A percentile compares a stretch with the other conserved stretches of the same genome.
These are phyloP conservation scores for Benincasa hispida DNA, from an alignment of 306 rosid genomes.

Conservation along the genomic window DNA sequence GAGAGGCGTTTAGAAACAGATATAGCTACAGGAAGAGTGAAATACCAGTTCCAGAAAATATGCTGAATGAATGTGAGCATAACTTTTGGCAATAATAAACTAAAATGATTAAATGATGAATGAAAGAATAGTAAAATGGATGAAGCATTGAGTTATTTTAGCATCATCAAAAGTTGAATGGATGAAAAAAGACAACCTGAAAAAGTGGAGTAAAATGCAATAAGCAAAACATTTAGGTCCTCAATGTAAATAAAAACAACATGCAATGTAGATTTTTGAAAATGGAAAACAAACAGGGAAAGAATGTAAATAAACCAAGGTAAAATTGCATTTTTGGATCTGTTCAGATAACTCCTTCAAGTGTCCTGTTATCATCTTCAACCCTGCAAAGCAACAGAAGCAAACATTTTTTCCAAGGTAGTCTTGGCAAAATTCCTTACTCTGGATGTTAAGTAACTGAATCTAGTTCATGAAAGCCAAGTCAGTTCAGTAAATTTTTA, in stretches of 20 bases:
- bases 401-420: background rate
- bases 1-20: background rate
- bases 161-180: background rate
- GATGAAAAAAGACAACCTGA: background rate
- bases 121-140: background rate
- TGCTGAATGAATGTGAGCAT: background rate
- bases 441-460: background rate
- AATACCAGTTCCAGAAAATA: background rate
- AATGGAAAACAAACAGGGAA: background rate
- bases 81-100: background rate
- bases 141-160: background rate
- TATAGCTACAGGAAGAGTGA: background rate
- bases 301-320: background rate
- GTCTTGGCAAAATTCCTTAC: background rate
- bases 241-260: background rate
- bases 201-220: background rate
- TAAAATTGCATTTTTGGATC: background rate
- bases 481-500: background rate
- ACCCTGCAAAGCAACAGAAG: slow-evolving; percentile 4
- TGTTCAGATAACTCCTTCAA: background rate
- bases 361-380: background rate
- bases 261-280: background rate
- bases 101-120: background rate
- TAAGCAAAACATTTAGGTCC: background rate
- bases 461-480: background rate